Evolutionary conservation across 768 basidiomycete genomes (phyloP), one percentile per base, ranked within the genome.

Genomic region (Russula emetica): DNA sequence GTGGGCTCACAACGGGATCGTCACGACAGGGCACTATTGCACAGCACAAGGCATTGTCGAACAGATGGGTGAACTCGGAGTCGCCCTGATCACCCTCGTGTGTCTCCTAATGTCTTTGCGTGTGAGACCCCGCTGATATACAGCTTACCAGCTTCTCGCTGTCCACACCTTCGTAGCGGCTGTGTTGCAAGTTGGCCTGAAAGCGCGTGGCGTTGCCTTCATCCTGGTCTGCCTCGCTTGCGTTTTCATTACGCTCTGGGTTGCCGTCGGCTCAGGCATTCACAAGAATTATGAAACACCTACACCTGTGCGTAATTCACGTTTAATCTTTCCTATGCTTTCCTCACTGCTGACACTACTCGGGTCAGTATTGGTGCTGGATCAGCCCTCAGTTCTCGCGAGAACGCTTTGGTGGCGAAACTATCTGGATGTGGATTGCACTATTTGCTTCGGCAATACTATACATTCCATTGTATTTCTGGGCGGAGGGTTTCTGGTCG

Each of bases 341-440:
- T 40, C 44, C 50, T 47, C 47, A 2, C 52, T 60, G 18, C 58
- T 24, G 52, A 47, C 26, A 13, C 58, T 72, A 70, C 20, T 20
- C 3, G 22, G 3, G 5, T 30, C 11, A 66, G 55, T 76, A 75
- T 60, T 79, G 79, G 79, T 81, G 80, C 66, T 80, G 79, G 79
- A 76, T 81, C 58, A 71, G 74, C 40, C 50, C 70, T 6, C 45
- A 70, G 14, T 76, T 71, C 67, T 26, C 69, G 2, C 61, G 63
- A 2, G 72, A 76, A 62, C 72, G 75, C n/a, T 70, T 79, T 18
- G 74, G 64, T 53, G 78, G 77, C 2, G 78, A 79, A 67, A 80
- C 80, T 56, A 26, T 78, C 18, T 80, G 80, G 80, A 70, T 80
- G 50, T 80, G 80, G 80, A 50, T 77, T 30, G 73, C 78, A 5